Percentiles rank a stretch among this genome's conserved stretches.
These are phyloP conservation scores for Clonostachys chloroleuca DNA, from an alignment of 2,329 filamentous ascomycete species.

Conservation along the genomic window DNA sequence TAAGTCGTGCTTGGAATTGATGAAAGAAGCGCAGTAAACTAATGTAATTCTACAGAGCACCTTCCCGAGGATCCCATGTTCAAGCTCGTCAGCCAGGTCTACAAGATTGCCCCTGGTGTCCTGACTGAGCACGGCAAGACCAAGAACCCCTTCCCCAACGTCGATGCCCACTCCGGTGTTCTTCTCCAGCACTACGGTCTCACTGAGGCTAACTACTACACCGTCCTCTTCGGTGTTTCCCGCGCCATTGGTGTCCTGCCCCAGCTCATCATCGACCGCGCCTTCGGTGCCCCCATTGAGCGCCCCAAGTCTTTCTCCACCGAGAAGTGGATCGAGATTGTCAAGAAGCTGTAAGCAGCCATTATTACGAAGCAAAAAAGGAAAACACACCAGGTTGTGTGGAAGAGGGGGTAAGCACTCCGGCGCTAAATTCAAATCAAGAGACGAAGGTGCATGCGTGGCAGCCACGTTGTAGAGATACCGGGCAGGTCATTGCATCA, in stretches of 20 bases:
- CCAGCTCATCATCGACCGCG: constrained; percentile 99
- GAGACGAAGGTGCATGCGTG: no score
- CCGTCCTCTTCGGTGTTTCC: constrained; percentile 97
- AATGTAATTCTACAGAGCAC: constrained; percentile 52
- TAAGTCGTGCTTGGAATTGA: constrained; percentile 13
- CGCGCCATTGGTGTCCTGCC: constrained; percentile 97
- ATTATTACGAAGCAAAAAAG: neutral
- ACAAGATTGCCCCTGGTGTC: constrained; percentile 98
- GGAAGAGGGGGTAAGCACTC: neutral
- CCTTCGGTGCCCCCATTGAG: constrained; percentile 94
- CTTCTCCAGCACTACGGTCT: constrained; percentile 99
- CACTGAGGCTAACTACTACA: constrained; percentile 99
- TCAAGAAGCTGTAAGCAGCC: constrained; percentile 75
- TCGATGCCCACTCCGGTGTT: constrained; percentile 97
- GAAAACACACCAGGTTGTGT: neutral
- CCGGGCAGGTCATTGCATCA: no score
- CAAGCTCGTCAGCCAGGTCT: constrained; percentile 99
- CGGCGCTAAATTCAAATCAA: no score
- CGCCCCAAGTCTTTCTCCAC: constrained; percentile 99
- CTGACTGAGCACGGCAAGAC: constrained; percentile 99
- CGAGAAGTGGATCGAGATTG: constrained; percentile 91
- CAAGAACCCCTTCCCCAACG: constrained; percentile 99
- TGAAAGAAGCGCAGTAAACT: neutral
- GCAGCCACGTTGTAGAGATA: no score
- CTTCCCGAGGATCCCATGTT: constrained; percentile 98